Base-by-base conservation (phyloP, 2,329 filamentous ascomycete species). In the Harringtonia lauricola region DNA sequence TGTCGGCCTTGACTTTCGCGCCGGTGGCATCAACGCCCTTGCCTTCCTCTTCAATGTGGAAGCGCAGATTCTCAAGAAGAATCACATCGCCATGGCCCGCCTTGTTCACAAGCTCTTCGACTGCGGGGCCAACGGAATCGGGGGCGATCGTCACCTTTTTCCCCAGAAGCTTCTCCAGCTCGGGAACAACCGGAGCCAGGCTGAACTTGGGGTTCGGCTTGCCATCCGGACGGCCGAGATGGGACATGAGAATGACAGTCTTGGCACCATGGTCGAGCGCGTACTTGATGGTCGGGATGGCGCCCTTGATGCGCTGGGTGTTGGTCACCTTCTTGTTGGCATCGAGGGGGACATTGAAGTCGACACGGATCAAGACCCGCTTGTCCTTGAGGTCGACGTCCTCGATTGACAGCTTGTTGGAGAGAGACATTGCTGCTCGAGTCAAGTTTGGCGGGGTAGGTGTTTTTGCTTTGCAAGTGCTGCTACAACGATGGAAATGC, bases 341-440 rank as follows among this genome's bases (percentile, higher is more conserved):
- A 63, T 98, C 88, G 60, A 98, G 87, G 52, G 92, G 92, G 46
- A 98, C 94, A 70, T 98, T 98, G 82, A 98, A 98, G 79, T 98
- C 92, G 65, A 98, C 92, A 61, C 92, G 85, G 65, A 98, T 95
- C 59, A 98, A 77, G 67, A 96, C 92, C 59, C 89, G 81, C 81
- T 98, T 98, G 79, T 76, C 90, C 80, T 95, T 94, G 68, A 98
- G 76, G 69, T 98, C 89, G 60, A 94, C 82, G 63, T 98, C 90
- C 54, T 81, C 86, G 68, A 98, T 95, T 56, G 88, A 86, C 59
- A 98, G 86, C 79, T 98, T 98, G 79, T 81, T 95, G 59, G 89
- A 86, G 64, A 98, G 86, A 81, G 92, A 96, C 92, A 98, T 98
- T 2, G 9, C 14, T 6, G 15, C 34, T 8, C 4, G 15, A 22